Evolutionary conservation across 2,329 filamentous ascomycete species (phyloP).

Genomic region (Didymella segeticola): DNA sequence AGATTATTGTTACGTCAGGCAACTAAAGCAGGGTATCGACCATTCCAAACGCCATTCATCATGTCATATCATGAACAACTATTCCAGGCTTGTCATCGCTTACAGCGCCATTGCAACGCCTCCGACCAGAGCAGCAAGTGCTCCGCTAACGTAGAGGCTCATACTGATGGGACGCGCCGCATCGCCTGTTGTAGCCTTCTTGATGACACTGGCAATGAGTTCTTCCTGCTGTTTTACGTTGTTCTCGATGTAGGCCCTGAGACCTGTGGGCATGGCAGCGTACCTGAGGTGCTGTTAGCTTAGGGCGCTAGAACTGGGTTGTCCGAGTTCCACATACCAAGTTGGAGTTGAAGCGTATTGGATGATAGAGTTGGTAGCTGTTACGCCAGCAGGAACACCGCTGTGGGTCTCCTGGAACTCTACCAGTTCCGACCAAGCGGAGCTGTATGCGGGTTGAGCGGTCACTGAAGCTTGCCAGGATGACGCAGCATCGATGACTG

Average conservation of each 20-base stretch:
- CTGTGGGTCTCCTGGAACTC: conserved; percentile 15
- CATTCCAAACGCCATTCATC: conserved; percentile 1
- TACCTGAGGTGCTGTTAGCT: conserved; percentile 9
- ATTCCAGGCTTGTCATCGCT: background rate
- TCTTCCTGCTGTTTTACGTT: conserved; percentile 6
- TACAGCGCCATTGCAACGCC: conserved; percentile 12
- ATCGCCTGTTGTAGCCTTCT: conserved; percentile 3
- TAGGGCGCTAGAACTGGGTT: background rate
- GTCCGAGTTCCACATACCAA: conserved; percentile 9
- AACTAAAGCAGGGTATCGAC: conserved; percentile 12
- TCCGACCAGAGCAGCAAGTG: conserved; percentile 12
- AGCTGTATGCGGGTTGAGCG: conserved; percentile 6
- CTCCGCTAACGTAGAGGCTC: conserved; percentile 9
- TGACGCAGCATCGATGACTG: background rate
- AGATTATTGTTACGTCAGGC: background rate
- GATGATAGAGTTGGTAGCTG: conserved; percentile 10
- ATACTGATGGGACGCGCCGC: background rate
- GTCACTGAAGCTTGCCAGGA: conserved; percentile 11
- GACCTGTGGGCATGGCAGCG: conserved; percentile 17
- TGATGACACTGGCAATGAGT: conserved; percentile 4
- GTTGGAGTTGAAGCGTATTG: conserved; percentile 11
- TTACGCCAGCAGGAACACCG: conserved; percentile 13
- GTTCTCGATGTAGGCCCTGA: conserved; percentile 11
- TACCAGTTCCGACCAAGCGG: conserved; percentile 1
- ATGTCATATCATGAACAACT: background rate